Evolutionary conservation across 2,329 filamentous ascomycete genomes (phyloP).

Genomic region (Aspergillus novofumigatus): DNA sequence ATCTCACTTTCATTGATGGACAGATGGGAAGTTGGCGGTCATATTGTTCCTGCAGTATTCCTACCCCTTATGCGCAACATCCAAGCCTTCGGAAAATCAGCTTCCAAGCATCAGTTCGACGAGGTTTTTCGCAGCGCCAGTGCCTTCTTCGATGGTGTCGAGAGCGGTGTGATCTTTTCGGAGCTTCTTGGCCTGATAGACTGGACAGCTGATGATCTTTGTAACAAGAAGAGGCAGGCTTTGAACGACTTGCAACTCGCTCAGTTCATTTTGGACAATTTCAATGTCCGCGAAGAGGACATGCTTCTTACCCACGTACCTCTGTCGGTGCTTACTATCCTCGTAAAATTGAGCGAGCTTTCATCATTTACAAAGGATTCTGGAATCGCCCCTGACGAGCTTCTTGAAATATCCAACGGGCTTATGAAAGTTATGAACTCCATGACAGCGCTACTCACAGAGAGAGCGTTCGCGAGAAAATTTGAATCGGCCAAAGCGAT

Average conservation of each 20-base stretch:
- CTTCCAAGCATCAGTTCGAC: slow-evolving; percentile 67
- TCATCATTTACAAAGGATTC: slow-evolving; percentile 14
- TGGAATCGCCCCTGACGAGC: slow-evolving; percentile 11
- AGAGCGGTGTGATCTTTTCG: slow-evolving; percentile 87
- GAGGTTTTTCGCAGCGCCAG: slow-evolving; percentile 91
- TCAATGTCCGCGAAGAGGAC: slow-evolving; percentile 93
- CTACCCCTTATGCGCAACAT: slow-evolving; percentile 79
- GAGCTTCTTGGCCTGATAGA: slow-evolving; percentile 68
- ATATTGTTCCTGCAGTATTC: slow-evolving; percentile 85
- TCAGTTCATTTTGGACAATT: slow-evolving; percentile 77
- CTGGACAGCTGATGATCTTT: slow-evolving; percentile 49
- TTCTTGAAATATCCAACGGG: slow-evolving; percentile 18
- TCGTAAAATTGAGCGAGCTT: slow-evolving; percentile 44
- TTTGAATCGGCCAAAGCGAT: slow-evolving; percentile 20
- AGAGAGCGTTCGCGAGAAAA: slow-evolving; percentile 48
- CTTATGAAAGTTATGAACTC: slow-evolving; percentile 28
- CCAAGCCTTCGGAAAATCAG: slow-evolving; percentile 64
- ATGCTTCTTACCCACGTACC: slow-evolving; percentile 88
- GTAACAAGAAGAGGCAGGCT: slow-evolving; percentile 44
- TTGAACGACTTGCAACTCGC: slow-evolving; percentile 66
- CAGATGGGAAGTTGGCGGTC: slow-evolving; percentile 90
- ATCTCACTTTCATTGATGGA: slow-evolving; percentile 97
- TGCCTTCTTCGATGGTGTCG: slow-evolving; percentile 95
- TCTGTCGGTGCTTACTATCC: slow-evolving; percentile 63
- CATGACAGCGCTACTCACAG: slow-evolving; percentile 43